These are phyloP conservation scores for Rutstroemia sydowiana DNA, from an alignment of 2,329 filamentous ascomycete genomes.

Conservation along the genomic window DNA sequence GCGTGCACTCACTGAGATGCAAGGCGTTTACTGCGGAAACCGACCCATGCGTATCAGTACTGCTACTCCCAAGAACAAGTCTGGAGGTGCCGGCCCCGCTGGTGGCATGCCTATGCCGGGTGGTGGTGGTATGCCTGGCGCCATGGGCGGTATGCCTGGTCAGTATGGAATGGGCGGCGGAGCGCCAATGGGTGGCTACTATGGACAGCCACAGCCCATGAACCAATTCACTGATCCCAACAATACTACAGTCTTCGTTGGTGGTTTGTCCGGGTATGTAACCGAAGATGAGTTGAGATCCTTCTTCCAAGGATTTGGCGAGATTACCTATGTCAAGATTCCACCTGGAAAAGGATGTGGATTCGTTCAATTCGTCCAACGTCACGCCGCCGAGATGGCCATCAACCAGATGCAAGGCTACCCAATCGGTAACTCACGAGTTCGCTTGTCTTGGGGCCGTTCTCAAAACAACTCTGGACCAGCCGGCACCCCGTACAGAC, in stretches of 20 bases:
- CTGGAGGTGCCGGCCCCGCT: slow-evolving; percentile 43
- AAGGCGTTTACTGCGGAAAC: slow-evolving; percentile 98
- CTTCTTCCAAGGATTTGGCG: slow-evolving; percentile 99
- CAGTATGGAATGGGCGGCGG: slow-evolving; percentile 64
- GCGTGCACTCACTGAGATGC: slow-evolving; percentile 93
- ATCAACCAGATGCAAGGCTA: slow-evolving; percentile 99
- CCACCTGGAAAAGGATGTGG: slow-evolving; percentile 98
- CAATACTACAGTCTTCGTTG: slow-evolving; percentile 98
- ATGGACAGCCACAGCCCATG: slow-evolving; percentile 73
- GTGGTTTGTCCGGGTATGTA: slow-evolving; percentile 92
- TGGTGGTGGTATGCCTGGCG: slow-evolving; percentile 40
- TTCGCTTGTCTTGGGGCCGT: slow-evolving; percentile 94
- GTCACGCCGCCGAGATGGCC: slow-evolving; percentile 97
- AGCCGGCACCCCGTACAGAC: slow-evolving; percentile 93
- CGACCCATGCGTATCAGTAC: slow-evolving; percentile 97
- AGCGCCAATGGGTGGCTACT: slow-evolving; percentile 56
- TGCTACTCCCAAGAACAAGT: slow-evolving; percentile 91
- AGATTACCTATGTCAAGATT: slow-evolving; percentile 99
- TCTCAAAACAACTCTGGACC: slow-evolving; percentile 98
- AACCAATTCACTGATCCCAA: slow-evolving; percentile 99
- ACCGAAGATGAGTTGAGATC: slow-evolving; percentile 99
- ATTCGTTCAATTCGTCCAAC: slow-evolving; percentile 98
- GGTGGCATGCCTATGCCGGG: slow-evolving; percentile 41
- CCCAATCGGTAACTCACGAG: slow-evolving; percentile 96
- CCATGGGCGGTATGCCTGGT: slow-evolving; percentile 40